Conservation (phyloP, 1,284 basidiomycete species). For the Rhodotorula sp. region DNA sequence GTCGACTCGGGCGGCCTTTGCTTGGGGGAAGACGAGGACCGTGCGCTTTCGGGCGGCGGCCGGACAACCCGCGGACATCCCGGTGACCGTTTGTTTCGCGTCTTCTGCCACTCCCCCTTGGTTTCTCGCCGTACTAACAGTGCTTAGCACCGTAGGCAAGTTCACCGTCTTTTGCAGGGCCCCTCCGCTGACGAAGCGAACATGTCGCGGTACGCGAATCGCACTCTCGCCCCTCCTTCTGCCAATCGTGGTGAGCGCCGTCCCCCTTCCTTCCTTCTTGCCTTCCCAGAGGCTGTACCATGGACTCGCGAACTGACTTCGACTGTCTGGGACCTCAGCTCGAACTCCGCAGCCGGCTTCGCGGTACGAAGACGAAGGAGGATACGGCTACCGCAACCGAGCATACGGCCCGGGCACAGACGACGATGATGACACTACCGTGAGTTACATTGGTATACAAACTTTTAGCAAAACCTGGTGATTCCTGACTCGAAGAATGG, state of each 20-base stretch:
- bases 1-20: too few species aligned
- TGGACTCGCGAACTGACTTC: too few species aligned
- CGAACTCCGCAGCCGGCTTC: neutral
- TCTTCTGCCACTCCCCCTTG: neutral
- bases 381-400: neutral
- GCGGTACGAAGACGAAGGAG: neutral
- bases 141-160: neutral
- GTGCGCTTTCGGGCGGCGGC: too few species aligned
- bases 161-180: neutral
- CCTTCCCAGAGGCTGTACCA: too few species aligned
- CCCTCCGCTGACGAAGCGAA: too few species aligned
- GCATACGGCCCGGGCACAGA: neutral
- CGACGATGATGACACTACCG: conserved; percentile 14
- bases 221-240: neutral
- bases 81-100: neutral
- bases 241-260: neutral
- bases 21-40: neutral
- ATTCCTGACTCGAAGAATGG: too few species aligned
- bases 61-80: conserved; percentile 1
- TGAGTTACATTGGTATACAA: neutral
- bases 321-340: neutral
- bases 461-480: too few species aligned
- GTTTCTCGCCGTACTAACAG: neutral
- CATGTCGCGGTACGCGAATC: conserved; percentile 20
- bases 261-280: neutral